These are phyloP conservation scores for Stephania cephalantha DNA, from an alignment of 164 flowering plant genomes.

Conservation along the genomic window DNA sequence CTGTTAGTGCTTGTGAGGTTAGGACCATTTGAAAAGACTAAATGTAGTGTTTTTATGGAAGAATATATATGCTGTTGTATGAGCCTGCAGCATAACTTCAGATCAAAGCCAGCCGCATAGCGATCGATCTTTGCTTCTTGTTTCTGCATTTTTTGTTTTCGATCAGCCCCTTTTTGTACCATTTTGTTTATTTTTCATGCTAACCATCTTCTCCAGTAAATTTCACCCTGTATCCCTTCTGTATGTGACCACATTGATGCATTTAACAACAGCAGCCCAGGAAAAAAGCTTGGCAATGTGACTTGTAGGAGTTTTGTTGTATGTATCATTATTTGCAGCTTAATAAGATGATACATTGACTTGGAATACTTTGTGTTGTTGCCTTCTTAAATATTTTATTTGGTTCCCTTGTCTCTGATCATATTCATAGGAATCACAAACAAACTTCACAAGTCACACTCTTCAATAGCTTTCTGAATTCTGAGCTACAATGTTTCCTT, in stretches of 20 bases:
- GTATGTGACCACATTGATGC: background rate
- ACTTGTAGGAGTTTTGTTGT: background rate
- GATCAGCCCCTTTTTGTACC: background rate
- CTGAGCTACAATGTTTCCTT: no score
- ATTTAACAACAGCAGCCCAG: no score
- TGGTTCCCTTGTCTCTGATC: background rate
- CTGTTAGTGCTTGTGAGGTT: background rate
- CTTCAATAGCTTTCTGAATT: background rate
- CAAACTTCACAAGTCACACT: no score
- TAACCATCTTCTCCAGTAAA: background rate
- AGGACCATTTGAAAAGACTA: background rate
- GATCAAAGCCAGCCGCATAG: background rate
- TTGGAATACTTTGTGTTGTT: no score
- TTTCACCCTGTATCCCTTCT: no score
- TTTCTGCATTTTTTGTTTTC: background rate
- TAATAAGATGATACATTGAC: background rate
- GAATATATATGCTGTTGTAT: background rate
- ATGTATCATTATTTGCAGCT: background rate
- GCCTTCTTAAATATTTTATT: no score
- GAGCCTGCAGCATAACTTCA: background rate
- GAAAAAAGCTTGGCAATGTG: background rate
- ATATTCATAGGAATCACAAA: background rate
- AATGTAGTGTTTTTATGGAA: background rate
- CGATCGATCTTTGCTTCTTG: background rate
- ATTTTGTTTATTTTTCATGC: background rate